These are phyloP conservation scores for Kwoniella heveanensis DNA, from an alignment of 768 basidiomycete genomes.

Conservation along the genomic window DNA sequence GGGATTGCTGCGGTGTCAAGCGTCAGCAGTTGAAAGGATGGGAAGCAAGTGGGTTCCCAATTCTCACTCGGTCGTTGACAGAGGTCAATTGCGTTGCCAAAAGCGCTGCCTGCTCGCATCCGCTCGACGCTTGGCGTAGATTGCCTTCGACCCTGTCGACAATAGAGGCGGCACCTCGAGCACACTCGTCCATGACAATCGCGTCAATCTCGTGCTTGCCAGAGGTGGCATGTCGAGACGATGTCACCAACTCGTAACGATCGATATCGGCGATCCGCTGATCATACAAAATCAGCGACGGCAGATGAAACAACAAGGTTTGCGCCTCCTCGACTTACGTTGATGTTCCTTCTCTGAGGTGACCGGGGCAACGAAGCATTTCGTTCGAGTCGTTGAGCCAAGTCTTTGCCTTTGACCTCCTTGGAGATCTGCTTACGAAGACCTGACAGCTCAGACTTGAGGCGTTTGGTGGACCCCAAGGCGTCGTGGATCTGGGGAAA, in stretches of 20 bases:
- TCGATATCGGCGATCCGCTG: conserved; percentile 45
- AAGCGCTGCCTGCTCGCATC: conserved; percentile 24
- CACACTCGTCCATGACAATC: conserved; percentile 38
- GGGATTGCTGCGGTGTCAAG: conserved; percentile 9
- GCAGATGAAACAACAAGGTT: neutral
- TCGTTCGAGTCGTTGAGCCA: conserved; percentile 28
- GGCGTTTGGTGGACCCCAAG: conserved; percentile 70
- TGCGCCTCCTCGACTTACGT: conserved; percentile 34
- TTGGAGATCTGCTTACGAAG: conserved; percentile 38
- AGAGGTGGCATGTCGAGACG: conserved; percentile 15
- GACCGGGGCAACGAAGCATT: conserved; percentile 50
- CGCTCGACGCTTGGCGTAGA: conserved; percentile 26
- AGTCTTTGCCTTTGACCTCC: conserved; percentile 26
- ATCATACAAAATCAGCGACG: conserved; percentile 11
- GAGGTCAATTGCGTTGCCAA: conserved; percentile 20
- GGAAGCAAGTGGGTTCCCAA: too few species aligned
- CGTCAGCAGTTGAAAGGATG: neutral
- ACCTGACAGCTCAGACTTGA: conserved; percentile 65
- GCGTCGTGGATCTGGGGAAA: conserved; percentile 68
- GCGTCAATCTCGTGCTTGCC: conserved; percentile 33
- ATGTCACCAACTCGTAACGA: conserved; percentile 1
- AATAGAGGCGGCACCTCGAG: conserved; percentile 27
- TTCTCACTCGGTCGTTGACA: too few species aligned
- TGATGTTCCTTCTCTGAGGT: conserved; percentile 53
- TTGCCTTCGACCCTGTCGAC: conserved; percentile 39